Base-by-base conservation (phyloP, 225 moss, liverwort and hornwort genomes). In the Antitrichia curtipendula region DNA sequence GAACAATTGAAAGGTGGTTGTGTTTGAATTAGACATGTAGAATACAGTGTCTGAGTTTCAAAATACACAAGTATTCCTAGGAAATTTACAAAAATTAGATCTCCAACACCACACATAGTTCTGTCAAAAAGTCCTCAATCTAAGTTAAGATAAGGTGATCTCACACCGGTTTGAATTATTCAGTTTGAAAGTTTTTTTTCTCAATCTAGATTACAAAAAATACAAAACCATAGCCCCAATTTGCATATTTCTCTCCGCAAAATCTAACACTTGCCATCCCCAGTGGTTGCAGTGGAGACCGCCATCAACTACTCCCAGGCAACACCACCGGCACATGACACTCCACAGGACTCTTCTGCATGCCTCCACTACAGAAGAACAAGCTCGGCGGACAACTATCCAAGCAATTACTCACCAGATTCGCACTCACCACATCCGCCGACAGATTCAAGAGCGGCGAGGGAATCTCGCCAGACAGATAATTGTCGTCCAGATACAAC, bases 401-500 rank as follows among this genome's bases (percentile, higher is more conserved):
- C 36, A 94, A 82, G 71, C 94, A 94, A 66, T 94, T 94, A 22
- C 82, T 87, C 65, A 87, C 93, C 38, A 94, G 45, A 78, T 85
- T 93, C 13, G 91, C 91, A 81, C 85, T 90, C 53, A 94, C 58
- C 16, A 75, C 84, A 72, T 88, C 89, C 31, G 90, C 86, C 9
- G 93, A 89, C 50, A 92, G 28, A 25, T 90, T 90, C 49, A 94
- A 50, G 52, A 94, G 89, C 25, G 91, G 94, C 9, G 91, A 88
- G 13, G 94, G 94, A 63, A 94, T 94, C 78, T 86, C 85, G 6
- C 94, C 94, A 7, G 94, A 90, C 34, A 94, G 88, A 27, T 89
- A 94, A 54, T 94, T 94, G 47, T 91, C 74, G 78, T 94, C 91
- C n/a, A 94, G 85, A 83, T 93, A 94, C 62, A 94, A 87, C 80